phyloP scores from a whole-genome alignment of 2,329 filamentous ascomycete species.

The Penicillium sp. region DNA sequence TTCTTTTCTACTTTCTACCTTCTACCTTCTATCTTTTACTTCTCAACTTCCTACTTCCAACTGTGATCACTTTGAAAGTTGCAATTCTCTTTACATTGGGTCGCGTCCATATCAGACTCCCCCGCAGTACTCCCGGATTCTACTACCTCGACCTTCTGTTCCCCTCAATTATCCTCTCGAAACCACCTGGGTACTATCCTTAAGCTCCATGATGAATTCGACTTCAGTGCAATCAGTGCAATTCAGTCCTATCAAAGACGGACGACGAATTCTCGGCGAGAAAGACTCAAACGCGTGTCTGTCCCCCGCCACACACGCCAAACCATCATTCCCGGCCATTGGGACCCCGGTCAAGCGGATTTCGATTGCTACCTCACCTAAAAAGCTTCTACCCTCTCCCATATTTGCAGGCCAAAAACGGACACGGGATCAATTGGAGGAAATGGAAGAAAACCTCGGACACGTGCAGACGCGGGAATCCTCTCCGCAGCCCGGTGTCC shows the following conservation, averaged over 20 bases:
- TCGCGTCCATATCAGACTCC: neutral
- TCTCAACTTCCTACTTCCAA: neutral
- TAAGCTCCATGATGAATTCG: conserved; percentile 23
- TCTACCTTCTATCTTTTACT: neutral
- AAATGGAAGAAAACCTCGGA: conserved; percentile 26
- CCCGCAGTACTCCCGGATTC: neutral
- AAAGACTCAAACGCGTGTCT: conserved; percentile 45
- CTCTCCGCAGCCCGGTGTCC: conserved; percentile 10
- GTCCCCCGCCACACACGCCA: conserved; percentile 30
- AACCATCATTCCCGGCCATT: conserved; percentile 19
- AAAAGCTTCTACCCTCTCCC: conserved; percentile 35
- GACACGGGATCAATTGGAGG: conserved; percentile 41
- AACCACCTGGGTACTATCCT: neutral
- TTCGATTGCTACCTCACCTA: conserved; percentile 27
- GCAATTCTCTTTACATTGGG: neutral
- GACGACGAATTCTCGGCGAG: conserved; percentile 43
- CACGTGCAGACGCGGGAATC: conserved; percentile 19
- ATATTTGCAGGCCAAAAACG: conserved; percentile 43
- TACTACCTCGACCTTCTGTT: conserved; percentile 1
- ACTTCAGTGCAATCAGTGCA: conserved; percentile 23
- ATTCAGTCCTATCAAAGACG: conserved; percentile 38
- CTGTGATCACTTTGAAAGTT: neutral
- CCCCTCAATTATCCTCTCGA: neutral
- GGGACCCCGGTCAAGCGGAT: conserved; percentile 33
- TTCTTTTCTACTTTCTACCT: neutral